Conservation (phyloP, 2,329 filamentous ascomycete genomes). For the Byssochlamys sp. region DNA sequence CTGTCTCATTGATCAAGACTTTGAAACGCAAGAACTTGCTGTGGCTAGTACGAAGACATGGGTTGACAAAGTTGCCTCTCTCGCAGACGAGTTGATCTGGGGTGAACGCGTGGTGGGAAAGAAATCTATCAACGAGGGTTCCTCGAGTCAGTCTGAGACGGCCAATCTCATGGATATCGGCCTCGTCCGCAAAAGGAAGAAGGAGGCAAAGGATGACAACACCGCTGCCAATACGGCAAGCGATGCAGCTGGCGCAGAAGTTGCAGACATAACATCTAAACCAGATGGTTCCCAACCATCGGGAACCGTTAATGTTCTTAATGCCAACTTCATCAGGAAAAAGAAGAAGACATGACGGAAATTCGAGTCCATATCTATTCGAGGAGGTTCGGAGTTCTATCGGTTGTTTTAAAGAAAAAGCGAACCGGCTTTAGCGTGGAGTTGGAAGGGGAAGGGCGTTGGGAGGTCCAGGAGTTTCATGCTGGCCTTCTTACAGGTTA, state of each 20-base stretch:
- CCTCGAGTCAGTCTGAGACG: slow-evolving; percentile 5
- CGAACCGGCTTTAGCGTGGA: not conserved
- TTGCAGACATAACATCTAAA: slow-evolving; percentile 3
- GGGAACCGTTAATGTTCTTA: slow-evolving; percentile 27
- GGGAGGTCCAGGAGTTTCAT: not conserved
- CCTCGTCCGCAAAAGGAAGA: slow-evolving; percentile 32
- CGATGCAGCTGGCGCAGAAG: slow-evolving; percentile 1
- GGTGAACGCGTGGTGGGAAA: slow-evolving; percentile 27
- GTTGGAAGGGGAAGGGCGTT: not conserved
- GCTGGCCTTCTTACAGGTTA: not conserved
- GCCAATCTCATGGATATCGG: slow-evolving; percentile 21
- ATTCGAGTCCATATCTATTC: not conserved
- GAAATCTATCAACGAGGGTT: slow-evolving; percentile 9
- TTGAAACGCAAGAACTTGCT: slow-evolving; percentile 28
- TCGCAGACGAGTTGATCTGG: slow-evolving; percentile 27
- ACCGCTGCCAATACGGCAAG: slow-evolving; percentile 4
- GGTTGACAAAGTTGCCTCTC: slow-evolving; percentile 31
- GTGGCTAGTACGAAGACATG: slow-evolving; percentile 33
- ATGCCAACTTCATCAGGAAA: slow-evolving; percentile 28
- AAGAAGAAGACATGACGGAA: slow-evolving; percentile 28
- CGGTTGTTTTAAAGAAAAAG: not conserved
- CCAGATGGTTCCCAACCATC: slow-evolving; percentile 1
- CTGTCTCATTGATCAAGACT: slow-evolving; percentile 34
- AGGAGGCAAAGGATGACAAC: slow-evolving; percentile 12
- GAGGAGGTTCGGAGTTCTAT: not conserved